Conservation (phyloP, 2,329 filamentous ascomycete species). For the Penicillium sclerotiorum region DNA sequence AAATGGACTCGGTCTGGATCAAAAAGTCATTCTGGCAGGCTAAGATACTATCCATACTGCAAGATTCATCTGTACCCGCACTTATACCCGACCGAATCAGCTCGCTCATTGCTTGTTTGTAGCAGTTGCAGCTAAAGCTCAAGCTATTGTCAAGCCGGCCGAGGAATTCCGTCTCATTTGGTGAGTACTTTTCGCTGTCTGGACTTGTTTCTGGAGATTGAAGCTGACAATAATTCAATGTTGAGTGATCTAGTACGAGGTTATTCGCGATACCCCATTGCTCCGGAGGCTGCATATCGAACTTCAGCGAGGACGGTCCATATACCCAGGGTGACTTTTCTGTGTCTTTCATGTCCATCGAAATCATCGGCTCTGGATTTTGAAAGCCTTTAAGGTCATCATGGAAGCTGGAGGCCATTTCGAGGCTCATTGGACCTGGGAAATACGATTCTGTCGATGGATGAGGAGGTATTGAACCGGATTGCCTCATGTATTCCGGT, state of each 20-base stretch:
- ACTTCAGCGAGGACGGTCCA: background rate
- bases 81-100: constrained; percentile 19
- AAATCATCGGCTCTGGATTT: background rate
- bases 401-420: background rate
- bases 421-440: background rate
- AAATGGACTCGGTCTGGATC: constrained; percentile 30
- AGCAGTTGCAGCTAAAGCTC: constrained; percentile 22
- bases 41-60: constrained; percentile 31
- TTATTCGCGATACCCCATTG: constrained; percentile 3
- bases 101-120: constrained; percentile 27
- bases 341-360: background rate
- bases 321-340: constrained; percentile 3
- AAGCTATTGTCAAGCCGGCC: background rate
- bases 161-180: background rate
- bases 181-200: constrained; percentile 7
- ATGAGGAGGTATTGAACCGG: background rate
- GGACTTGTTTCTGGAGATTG: constrained; percentile 10
- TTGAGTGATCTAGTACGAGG: background rate
- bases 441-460: background rate
- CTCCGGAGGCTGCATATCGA: background rate
- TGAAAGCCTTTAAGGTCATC: constrained; percentile 1
- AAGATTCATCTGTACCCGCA: constrained; percentile 14
- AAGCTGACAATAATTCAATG: background rate
- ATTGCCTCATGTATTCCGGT: constrained; percentile 1
- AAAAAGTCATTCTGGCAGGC: constrained; percentile 31